Evolutionary conservation across 805 yeast species (phyloP).

Genomic region (Zygosaccharomyces rouxii): DNA sequence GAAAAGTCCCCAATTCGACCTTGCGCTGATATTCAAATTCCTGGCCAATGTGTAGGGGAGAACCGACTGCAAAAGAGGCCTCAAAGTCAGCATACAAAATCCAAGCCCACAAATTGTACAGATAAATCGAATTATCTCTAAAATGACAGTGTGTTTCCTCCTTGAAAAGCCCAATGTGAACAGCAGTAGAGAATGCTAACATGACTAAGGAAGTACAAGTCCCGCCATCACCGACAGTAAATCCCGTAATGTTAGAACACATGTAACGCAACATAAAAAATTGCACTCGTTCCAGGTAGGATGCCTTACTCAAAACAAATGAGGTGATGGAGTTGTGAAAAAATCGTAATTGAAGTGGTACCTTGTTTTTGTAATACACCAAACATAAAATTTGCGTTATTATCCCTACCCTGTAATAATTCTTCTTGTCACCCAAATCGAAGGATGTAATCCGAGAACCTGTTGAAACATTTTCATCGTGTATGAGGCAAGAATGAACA

Average conservation of each 20-base stretch:
- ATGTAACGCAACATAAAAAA: conserved; percentile 8
- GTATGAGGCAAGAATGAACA: conserved; percentile 8
- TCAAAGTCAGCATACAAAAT: conserved; percentile 14
- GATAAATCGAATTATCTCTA: conserved; percentile 3
- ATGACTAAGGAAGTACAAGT: conserved; percentile 5
- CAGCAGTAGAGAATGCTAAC: conserved; percentile 8
- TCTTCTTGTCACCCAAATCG: conserved; percentile 11
- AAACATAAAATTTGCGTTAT: conserved; percentile 14
- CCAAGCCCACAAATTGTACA: conserved; percentile 13
- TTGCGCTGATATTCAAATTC: background rate
- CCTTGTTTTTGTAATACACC: conserved; percentile 2
- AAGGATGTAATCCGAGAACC: conserved; percentile 8
- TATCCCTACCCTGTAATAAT: conserved; percentile 14
- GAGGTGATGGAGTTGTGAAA: conserved; percentile 15
- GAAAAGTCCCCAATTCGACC: background rate
- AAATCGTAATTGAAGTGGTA: conserved; percentile 9
- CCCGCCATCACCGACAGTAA: conserved; percentile 12
- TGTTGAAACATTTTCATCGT: background rate
- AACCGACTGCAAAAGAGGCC: conserved; percentile 11
- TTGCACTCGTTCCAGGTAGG: conserved; percentile 7
- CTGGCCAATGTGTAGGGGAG: conserved; percentile 9
- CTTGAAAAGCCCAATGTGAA: conserved; percentile 13
- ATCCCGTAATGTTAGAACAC: conserved; percentile 9
- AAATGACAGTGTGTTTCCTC: conserved; percentile 5
- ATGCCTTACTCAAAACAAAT: conserved; percentile 7